Evolutionary conservation across 2,329 filamentous ascomycete species (phyloP).

Genomic region (Chaetomium strumarium): DNA sequence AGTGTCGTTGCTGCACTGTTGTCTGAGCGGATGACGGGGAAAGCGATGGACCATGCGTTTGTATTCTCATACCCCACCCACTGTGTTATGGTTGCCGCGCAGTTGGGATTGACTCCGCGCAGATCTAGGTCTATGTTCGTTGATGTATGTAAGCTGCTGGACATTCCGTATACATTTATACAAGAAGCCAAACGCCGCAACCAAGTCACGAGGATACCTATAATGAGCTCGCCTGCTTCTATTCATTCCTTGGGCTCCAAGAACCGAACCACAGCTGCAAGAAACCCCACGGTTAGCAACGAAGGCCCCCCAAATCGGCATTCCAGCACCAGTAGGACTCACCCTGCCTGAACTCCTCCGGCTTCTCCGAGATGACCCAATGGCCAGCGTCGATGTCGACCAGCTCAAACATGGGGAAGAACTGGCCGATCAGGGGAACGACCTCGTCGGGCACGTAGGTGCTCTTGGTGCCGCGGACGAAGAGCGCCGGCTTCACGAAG

Average conservation of each 20-base stretch:
- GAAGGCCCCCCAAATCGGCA: not conserved
- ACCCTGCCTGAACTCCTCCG: constrained; percentile 71
- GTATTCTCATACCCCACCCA: no score
- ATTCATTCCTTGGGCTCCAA: constrained; percentile 32
- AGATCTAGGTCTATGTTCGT: no score
- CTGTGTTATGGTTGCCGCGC: no score
- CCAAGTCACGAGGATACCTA: no score
- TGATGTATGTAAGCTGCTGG: not conserved
- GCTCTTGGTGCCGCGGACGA: constrained; percentile 72
- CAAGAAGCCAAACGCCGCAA: not conserved
- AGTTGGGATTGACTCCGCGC: no score
- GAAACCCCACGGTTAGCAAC: constrained; percentile 1
- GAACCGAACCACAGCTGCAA: constrained; percentile 31
- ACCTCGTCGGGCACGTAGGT: constrained; percentile 76
- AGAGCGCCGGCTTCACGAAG: constrained; percentile 73
- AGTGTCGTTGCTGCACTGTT: no score
- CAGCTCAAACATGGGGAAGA: constrained; percentile 73
- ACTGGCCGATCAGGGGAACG: constrained; percentile 70
- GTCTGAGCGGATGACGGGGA: no score
- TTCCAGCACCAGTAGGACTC: constrained; percentile 24
- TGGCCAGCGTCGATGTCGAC: constrained; percentile 74
- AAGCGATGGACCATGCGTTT: no score
- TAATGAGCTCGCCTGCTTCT: not conserved
- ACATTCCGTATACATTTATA: not conserved
- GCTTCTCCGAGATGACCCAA: constrained; percentile 87